phyloP scores from a whole-genome alignment of 805 yeast genomes.

The Ogataea parapolymorpha region DNA sequence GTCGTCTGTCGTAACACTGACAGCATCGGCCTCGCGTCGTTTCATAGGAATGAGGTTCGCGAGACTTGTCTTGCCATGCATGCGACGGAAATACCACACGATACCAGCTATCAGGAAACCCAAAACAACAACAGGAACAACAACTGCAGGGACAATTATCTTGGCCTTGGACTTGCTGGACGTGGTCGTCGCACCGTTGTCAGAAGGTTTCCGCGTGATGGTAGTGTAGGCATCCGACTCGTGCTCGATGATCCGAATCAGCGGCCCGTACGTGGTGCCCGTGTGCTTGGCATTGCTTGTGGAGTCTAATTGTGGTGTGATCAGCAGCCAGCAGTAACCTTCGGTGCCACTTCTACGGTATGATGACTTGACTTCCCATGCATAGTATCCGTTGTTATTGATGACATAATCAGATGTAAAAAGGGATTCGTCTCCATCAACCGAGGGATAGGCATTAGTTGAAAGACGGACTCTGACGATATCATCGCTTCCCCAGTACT shows the following conservation, averaged over 20 bases:
- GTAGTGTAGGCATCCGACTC: constrained; percentile 29
- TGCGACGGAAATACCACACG: constrained; percentile 29
- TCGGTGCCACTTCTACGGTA: constrained; percentile 22
- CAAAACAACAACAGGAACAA: constrained; percentile 39
- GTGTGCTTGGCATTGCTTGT: constrained; percentile 34
- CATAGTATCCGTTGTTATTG: constrained; percentile 39
- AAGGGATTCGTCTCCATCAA: constrained; percentile 32
- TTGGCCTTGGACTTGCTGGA: constrained; percentile 24
- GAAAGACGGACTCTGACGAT: constrained; percentile 34
- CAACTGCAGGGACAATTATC: constrained; percentile 41
- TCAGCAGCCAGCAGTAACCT: constrained; percentile 38
- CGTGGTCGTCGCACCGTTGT: constrained; percentile 27
- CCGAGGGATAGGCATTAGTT: constrained; percentile 35
- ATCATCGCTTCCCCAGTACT: constrained; percentile 38
- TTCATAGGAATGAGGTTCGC: constrained; percentile 14
- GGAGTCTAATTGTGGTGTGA: constrained; percentile 37
- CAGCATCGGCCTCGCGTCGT: constrained; percentile 14
- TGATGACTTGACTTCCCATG: constrained; percentile 33
- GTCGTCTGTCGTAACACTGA: constrained; percentile 22
- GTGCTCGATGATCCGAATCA: constrained; percentile 35
- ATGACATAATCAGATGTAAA: constrained; percentile 34
- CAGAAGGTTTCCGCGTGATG: constrained; percentile 40
- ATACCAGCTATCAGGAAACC: constrained; percentile 30
- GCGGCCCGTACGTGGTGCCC: constrained; percentile 40
- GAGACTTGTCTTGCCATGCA: constrained; percentile 7